Percentiles rank a stretch among this genome's conserved stretches.
phyloP scores from a whole-genome alignment of 768 basidiomycete species.

The Lactarius akahatsu region DNA sequence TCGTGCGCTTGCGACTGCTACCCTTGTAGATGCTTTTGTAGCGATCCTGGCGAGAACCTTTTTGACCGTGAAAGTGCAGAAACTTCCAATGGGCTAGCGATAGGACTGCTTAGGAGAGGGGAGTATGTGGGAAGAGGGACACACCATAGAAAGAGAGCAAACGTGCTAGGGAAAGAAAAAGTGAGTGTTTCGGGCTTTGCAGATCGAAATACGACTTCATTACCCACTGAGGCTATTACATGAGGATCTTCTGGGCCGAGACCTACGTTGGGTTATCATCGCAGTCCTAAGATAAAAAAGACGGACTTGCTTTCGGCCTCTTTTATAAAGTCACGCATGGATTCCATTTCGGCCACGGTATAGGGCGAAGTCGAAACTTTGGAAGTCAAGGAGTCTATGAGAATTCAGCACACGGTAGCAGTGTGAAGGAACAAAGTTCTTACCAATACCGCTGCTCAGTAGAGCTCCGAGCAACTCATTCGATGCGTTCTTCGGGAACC shows the following conservation, averaged over 20 bases:
- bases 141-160: conserved; percentile 15
- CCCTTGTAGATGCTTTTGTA: conserved; percentile 13
- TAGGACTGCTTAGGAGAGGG: not conserved
- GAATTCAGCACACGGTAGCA: not conserved
- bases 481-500: conserved; percentile 2
- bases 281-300: not conserved
- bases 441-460: conserved; percentile 17
- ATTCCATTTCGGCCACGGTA: conserved; percentile 12
- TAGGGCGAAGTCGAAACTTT: conserved; percentile 16
- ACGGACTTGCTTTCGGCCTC: not conserved
- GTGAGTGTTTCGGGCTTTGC: conserved; percentile 3
- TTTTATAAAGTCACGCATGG: conserved; percentile 12
- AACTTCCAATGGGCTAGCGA: conserved; percentile 16
- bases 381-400: conserved; percentile 17
- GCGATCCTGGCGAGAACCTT: conserved; percentile 11
- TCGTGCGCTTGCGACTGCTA: conserved; percentile 1
- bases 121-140: not conserved
- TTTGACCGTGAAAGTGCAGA: conserved; percentile 19
- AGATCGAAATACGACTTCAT: not conserved
- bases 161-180: not conserved
- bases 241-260: conserved; percentile 1
- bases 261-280: not conserved
- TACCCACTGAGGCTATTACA: conserved; percentile 17
- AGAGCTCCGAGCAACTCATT: conserved; percentile 7
- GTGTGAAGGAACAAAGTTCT: not conserved